These are phyloP conservation scores for Mycena floridula DNA, from an alignment of 768 basidiomycete genomes.

Conservation along the genomic window DNA sequence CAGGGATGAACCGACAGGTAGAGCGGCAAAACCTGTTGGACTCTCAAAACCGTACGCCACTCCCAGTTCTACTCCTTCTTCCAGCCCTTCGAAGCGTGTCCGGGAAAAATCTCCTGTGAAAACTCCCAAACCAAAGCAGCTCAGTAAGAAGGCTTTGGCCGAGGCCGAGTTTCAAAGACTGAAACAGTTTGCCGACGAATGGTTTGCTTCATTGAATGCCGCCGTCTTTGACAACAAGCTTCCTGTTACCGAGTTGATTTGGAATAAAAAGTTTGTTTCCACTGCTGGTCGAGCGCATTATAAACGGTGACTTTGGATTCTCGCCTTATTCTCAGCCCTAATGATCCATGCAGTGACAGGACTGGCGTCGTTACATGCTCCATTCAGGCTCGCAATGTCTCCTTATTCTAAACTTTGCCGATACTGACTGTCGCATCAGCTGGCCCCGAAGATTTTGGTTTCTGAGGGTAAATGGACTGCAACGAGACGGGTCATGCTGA, in stretches of 20 bases:
- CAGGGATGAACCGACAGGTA: no score
- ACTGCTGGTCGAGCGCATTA: constrained; percentile 70
- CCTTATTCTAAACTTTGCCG: no score
- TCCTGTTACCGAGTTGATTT: constrained; percentile 54
- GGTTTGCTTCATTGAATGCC: constrained; percentile 59
- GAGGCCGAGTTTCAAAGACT: constrained; percentile 38
- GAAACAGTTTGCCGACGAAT: constrained; percentile 44
- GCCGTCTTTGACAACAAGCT: constrained; percentile 49
- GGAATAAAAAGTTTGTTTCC: constrained; percentile 60
- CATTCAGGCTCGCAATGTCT: no score
- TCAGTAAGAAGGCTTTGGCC: constrained; percentile 33
- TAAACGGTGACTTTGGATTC: constrained; percentile 22
- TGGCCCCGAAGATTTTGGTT: constrained; percentile 80
- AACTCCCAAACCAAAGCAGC: constrained; percentile 10
- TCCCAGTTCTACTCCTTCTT: no score
- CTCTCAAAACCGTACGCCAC: no score
- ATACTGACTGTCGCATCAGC: no score
- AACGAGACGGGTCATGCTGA: not conserved
- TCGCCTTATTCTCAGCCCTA: not conserved
- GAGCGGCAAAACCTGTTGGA: no score
- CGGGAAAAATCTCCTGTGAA: constrained; percentile 11
- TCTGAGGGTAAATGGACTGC: constrained; percentile 46
- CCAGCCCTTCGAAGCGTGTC: no score
- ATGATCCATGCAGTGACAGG: constrained; percentile 35
- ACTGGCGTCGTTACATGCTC: constrained; percentile 53